phyloP scores from a whole-genome alignment of 495 filamentous ascomycete species.

The Podospora bellae-mahoneyi region DNA sequence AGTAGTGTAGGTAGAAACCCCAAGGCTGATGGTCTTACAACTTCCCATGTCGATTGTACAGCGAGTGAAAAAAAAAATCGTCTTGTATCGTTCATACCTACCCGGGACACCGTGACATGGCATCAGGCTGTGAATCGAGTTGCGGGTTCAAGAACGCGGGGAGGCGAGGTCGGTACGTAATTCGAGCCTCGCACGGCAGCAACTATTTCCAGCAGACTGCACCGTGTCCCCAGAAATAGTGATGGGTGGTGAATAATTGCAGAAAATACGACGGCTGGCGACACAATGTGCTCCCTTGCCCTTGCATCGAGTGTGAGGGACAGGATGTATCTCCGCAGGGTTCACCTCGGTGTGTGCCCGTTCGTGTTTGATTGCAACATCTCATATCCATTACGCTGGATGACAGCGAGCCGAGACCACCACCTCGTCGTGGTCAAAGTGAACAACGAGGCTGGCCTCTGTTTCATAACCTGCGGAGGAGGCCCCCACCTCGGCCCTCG shows the following conservation, averaged over 20 bases:
- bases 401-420: conserved; percentile 11
- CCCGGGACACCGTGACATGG: not conserved
- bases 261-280: conserved; percentile 22
- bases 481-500: conserved; percentile 11
- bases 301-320: conserved; percentile 5
- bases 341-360: conserved; percentile 11
- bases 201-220: conserved; percentile 25
- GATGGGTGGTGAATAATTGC: conserved; percentile 18
- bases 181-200: conserved; percentile 22
- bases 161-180: not conserved
- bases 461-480: conserved; percentile 12
- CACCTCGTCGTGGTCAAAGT: not conserved
- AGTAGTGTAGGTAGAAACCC: not conserved
- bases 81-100: not conserved
- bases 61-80: not conserved
- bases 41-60: not conserved
- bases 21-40: not conserved
- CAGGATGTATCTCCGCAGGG: conserved; percentile 4
- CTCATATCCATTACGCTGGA: conserved; percentile 7
- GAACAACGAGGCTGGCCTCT: not conserved
- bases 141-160: not conserved
- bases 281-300: conserved; percentile 12
- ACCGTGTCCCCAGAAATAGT: conserved; percentile 7
- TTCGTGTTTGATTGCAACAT: conserved; percentile 8
- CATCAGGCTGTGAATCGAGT: conserved; percentile 8